Evolutionary conservation across 2,329 filamentous ascomycete genomes (phyloP).

Genomic region (Dactylellina cionopaga): DNA sequence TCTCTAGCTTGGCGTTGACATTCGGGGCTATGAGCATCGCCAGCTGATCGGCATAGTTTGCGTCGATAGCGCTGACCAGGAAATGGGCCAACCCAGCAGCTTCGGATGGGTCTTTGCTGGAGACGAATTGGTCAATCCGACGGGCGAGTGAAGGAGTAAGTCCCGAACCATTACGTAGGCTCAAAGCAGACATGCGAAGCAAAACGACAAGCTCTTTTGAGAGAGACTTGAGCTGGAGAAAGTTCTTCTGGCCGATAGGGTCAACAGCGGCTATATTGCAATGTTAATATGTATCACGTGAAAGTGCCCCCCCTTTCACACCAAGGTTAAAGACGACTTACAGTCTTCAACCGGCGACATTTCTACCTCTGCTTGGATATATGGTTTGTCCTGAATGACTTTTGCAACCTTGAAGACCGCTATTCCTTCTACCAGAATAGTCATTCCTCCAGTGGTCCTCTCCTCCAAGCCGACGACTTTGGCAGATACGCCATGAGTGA

Average conservation of each 20-base stretch:
- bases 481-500: constrained; percentile 81
- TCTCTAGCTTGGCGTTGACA: constrained; percentile 78
- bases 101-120: constrained; percentile 80
- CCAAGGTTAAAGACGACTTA: no score
- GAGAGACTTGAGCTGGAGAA: constrained; percentile 81
- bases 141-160: constrained; percentile 86
- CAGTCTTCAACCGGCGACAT: constrained; percentile 59
- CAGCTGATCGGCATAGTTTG: constrained; percentile 89
- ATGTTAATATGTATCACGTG: constrained; percentile 59
- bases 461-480: constrained; percentile 79
- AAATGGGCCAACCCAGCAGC: constrained; percentile 91
- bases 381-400: constrained; percentile 79
- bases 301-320: no score
- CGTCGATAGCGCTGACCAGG: constrained; percentile 91
- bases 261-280: constrained; percentile 70
- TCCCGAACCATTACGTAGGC: constrained; percentile 67
- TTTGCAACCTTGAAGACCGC: constrained; percentile 79
- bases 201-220: constrained; percentile 87
- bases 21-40: constrained; percentile 83
- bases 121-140: constrained; percentile 86
- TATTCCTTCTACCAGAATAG: constrained; percentile 85
- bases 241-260: constrained; percentile 66
- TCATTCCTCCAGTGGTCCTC: constrained; percentile 72
- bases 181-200: constrained; percentile 78
- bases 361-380: constrained; percentile 82